Conservation (phyloP, 2,329 filamentous ascomycete genomes). For the Aurifilum marmelostoma region DNA sequence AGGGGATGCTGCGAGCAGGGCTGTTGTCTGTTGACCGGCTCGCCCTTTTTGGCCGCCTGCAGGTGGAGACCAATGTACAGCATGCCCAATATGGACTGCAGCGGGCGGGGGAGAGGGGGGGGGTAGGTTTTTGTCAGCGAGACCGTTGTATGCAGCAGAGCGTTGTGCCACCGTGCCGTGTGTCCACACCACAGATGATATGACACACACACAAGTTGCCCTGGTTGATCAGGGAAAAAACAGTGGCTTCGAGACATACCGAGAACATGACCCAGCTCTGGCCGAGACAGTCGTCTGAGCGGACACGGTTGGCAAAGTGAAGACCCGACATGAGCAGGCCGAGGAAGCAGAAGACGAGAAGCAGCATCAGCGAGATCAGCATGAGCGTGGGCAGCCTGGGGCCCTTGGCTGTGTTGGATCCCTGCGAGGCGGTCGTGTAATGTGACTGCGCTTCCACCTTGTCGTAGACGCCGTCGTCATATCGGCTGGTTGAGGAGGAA, state of each 20-base stretch:
- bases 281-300: constrained; percentile 21
- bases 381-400: constrained; percentile 20
- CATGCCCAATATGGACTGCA: constrained; percentile 37
- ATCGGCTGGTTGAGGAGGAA: constrained; percentile 16
- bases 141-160: background rate
- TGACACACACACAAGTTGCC: too few species aligned
- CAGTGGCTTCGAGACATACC: constrained; percentile 14
- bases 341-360: constrained; percentile 28
- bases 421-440: constrained; percentile 10
- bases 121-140: constrained; percentile 12
- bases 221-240: too few species aligned
- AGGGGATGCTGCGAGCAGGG: constrained; percentile 36
- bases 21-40: constrained; percentile 32
- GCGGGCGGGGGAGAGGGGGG: background rate
- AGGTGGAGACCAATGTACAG: constrained; percentile 39
- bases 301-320: constrained; percentile 22
- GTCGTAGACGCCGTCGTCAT: constrained; percentile 26
- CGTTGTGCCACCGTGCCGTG: background rate
- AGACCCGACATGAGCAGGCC: constrained; percentile 25
- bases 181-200: too few species aligned
- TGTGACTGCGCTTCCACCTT: constrained; percentile 19
- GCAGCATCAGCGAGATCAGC: constrained; percentile 17
- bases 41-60: constrained; percentile 33
- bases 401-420: background rate
- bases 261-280: constrained; percentile 30